Evolutionary conservation across 1,284 basidiomycete species (phyloP).

Genomic region (Farysia itapuensis): DNA sequence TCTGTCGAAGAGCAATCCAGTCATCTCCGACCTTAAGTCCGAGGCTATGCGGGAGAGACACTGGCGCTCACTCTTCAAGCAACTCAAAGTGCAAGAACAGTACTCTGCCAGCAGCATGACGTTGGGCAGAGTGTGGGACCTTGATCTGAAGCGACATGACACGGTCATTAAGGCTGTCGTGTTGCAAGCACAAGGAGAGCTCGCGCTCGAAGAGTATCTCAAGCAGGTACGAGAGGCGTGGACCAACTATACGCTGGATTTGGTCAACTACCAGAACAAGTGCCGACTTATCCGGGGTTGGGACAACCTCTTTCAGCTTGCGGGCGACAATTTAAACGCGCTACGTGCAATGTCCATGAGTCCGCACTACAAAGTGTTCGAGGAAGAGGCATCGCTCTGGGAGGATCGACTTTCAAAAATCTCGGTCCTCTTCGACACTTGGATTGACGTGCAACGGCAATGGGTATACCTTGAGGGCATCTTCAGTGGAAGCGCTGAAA

Average conservation of each 20-base stretch:
- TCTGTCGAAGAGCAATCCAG: slow-evolving; percentile 82
- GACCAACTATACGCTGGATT: slow-evolving; percentile 91
- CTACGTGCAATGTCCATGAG: slow-evolving; percentile 77
- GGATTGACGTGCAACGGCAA: slow-evolving; percentile 99
- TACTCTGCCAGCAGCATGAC: slow-evolving; percentile 73
- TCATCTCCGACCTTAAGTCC: slow-evolving; percentile 90
- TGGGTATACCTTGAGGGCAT: slow-evolving; percentile 99
- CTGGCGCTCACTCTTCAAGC: slow-evolving; percentile 97
- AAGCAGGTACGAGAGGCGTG: slow-evolving; percentile 84
- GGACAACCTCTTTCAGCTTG: slow-evolving; percentile 74
- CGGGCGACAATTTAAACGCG: slow-evolving; percentile 77
- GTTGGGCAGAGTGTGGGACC: slow-evolving; percentile 92
- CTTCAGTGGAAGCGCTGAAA: slow-evolving; percentile 93
- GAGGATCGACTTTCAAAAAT: slow-evolving; percentile 59
- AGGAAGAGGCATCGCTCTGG: slow-evolving; percentile 62
- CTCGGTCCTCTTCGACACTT: slow-evolving; percentile 88
- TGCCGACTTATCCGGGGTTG: slow-evolving; percentile 87
- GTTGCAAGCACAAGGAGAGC: slow-evolving; percentile 93
- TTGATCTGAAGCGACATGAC: slow-evolving; percentile 94
- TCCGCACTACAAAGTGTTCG: slow-evolving; percentile 59
- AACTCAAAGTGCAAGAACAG: slow-evolving; percentile 65
- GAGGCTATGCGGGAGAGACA: slow-evolving; percentile 97
- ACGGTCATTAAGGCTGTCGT: slow-evolving; percentile 88
- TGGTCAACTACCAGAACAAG: slow-evolving; percentile 98
- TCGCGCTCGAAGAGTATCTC: slow-evolving; percentile 63